Conservation (phyloP, 495 filamentous ascomycete genomes). For the Lepraria neglecta region DNA sequence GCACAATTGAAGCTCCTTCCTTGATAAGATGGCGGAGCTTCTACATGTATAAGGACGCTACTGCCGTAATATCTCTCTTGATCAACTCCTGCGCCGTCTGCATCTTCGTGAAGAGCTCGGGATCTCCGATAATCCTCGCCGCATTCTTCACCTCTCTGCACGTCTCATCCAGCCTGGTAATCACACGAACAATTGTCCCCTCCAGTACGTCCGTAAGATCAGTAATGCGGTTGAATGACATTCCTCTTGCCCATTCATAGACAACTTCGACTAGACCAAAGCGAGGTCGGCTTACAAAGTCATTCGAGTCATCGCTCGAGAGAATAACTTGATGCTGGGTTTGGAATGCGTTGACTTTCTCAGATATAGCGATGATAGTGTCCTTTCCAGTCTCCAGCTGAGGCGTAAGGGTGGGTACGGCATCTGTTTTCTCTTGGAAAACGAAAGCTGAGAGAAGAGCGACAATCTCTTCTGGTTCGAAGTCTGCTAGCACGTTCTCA, state of each 20-base stretch:
- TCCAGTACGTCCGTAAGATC: conserved; percentile 95
- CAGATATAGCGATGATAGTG: conserved; percentile 79
- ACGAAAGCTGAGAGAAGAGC: conserved; percentile 91
- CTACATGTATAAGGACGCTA: conserved; percentile 76
- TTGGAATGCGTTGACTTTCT: conserved; percentile 85
- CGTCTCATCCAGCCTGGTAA: conserved; percentile 88
- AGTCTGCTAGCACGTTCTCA: conserved; percentile 92
- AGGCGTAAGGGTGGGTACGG: conserved; percentile 73
- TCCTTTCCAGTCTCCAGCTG: conserved; percentile 77
- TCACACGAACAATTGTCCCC: conserved; percentile 90
- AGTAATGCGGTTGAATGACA: conserved; percentile 97
- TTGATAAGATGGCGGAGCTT: too few relatives aligned
- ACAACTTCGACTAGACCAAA: conserved; percentile 97
- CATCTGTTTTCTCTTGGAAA: conserved; percentile 96
- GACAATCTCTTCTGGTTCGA: conserved; percentile 93
- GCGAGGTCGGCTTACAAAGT: conserved; percentile 77
- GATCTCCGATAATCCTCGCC: conserved; percentile 93
- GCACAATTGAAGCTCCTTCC: too few relatives aligned
- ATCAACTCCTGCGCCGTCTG: conserved; percentile 93
- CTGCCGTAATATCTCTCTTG: conserved; percentile 88
- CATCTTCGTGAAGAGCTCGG: conserved; percentile 91
- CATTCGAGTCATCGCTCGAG: conserved; percentile 78
- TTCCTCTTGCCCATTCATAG: conserved; percentile 95
- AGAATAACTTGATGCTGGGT: conserved; percentile 84
- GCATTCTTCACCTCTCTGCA: conserved; percentile 97